phyloP scores from a whole-genome alignment of 768 basidiomycete genomes.

The Hydnum rufescens region DNA sequence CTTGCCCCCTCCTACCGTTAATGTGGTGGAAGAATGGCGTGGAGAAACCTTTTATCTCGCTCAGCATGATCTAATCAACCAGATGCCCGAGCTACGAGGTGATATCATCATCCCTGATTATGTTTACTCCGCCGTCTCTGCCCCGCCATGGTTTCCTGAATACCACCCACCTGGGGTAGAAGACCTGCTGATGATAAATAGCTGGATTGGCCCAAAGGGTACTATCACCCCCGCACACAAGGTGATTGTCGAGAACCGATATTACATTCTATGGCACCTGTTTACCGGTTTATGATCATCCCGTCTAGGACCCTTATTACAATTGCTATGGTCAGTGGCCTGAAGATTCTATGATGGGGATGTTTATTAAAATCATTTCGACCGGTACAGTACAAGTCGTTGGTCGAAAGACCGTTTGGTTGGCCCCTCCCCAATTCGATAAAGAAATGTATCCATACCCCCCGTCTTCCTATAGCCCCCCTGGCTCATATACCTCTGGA shows the following conservation, averaged over 20 bases:
- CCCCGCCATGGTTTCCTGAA: slow-evolving; percentile 22
- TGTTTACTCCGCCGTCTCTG: slow-evolving; percentile 42
- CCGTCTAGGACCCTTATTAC: slow-evolving; percentile 68
- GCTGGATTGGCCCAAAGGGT: slow-evolving; percentile 64
- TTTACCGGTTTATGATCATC: too few species aligned
- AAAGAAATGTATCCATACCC: slow-evolving; percentile 36
- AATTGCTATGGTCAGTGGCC: slow-evolving; percentile 59
- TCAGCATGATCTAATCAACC: slow-evolving; percentile 67
- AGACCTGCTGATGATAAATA: slow-evolving; percentile 47
- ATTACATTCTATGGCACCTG: slow-evolving; percentile 4
- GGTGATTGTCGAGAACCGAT: slow-evolving; percentile 24
- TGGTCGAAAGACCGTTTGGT: slow-evolving; percentile 79
- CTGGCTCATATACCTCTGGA: not conserved
- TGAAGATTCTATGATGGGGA: not conserved
- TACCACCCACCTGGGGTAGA: slow-evolving; percentile 50
- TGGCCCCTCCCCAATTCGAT: slow-evolving; percentile 44
- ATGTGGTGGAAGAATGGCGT: slow-evolving; percentile 11
- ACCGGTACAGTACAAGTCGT: slow-evolving; percentile 54
- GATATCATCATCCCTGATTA: slow-evolving; percentile 84
- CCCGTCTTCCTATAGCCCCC: too few species aligned
- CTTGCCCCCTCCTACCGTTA: slow-evolving; percentile 14
- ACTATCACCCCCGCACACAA: slow-evolving; percentile 83
- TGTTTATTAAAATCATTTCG: slow-evolving; percentile 8
- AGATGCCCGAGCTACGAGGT: slow-evolving; percentile 56
- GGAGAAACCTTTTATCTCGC: slow-evolving; percentile 47